Evolutionary conservation across 257 asterid species (phyloP).

Genomic region (Forsythia viridissima): DNA sequence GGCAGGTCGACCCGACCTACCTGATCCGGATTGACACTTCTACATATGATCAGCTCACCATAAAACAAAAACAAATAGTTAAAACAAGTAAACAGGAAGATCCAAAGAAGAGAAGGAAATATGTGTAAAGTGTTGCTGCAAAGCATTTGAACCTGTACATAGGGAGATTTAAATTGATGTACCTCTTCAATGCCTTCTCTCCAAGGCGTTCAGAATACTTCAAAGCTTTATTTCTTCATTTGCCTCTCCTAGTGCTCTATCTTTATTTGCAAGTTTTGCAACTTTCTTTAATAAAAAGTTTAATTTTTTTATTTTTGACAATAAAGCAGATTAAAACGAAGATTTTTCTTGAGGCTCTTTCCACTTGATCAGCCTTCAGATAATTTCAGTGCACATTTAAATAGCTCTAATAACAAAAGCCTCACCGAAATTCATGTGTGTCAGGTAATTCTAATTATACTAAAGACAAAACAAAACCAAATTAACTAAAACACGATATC

Average conservation of each 20-base stretch:
- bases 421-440: background rate
- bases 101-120: too few species aligned
- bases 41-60: background rate
- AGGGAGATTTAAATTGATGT: constrained; percentile 10
- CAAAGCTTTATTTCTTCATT: constrained; percentile 69
- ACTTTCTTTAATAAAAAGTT: constrained; percentile 22
- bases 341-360: constrained; percentile 8
- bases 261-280: constrained; percentile 61
- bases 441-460: background rate
- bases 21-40: too few species aligned
- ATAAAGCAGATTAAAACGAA: constrained; percentile 3
- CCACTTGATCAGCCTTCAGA: constrained; percentile 19
- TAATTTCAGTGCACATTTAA: constrained; percentile 5
- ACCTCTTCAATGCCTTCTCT: constrained; percentile 95
- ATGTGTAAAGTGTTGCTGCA: background rate
- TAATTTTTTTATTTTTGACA: constrained; percentile 7
- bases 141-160: background rate
- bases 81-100: background rate
- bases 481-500: background rate
- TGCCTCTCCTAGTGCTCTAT: constrained; percentile 79
- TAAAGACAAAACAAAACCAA: background rate
- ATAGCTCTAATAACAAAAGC: constrained; percentile 11
- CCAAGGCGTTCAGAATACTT: constrained; percentile 73
- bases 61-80: background rate
- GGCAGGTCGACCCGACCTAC: too few species aligned